Conservation (phyloP, 2,329 filamentous ascomycete genomes). For the Hymenoscyphus linearis region DNA sequence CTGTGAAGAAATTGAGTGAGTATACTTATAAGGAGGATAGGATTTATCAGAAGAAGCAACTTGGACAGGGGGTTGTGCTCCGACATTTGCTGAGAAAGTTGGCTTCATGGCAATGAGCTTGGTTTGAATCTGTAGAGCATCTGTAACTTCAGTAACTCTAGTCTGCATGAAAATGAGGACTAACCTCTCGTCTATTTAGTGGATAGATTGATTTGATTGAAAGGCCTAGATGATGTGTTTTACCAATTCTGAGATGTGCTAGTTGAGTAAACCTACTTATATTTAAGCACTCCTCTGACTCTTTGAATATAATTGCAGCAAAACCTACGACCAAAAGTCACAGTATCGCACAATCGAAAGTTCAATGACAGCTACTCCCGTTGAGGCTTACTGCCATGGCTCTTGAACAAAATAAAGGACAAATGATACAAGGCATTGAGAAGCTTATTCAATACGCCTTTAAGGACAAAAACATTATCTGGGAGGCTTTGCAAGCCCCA, state of each 20-base stretch:
- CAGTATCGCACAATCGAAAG: not conserved
- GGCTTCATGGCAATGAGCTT: too few relatives aligned
- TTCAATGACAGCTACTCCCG: not conserved
- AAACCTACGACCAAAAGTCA: too few relatives aligned
- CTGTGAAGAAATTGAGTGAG: not conserved
- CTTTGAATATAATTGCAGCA: too few relatives aligned
- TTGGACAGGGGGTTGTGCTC: not conserved
- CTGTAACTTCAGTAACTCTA: too few relatives aligned
- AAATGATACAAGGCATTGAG: not conserved
- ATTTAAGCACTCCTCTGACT: too few relatives aligned
- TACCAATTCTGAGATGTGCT: too few relatives aligned
- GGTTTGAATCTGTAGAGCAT: too few relatives aligned
- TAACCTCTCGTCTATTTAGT: too few relatives aligned
- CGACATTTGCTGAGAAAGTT: not conserved
- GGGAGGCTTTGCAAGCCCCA: not conserved
- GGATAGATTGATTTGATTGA: too few relatives aligned
- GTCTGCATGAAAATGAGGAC: too few relatives aligned
- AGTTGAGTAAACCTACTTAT: too few relatives aligned
- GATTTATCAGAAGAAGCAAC: not conserved
- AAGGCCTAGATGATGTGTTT: too few relatives aligned
- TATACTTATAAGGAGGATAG: not conserved
- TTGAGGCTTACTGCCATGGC: not conserved
- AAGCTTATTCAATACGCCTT: not conserved
- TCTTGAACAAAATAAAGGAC: not conserved
- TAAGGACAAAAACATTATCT: not conserved